Evolutionary conservation across 2,329 filamentous ascomycete species (phyloP).

Genomic region (Chaetomium sp.): DNA sequence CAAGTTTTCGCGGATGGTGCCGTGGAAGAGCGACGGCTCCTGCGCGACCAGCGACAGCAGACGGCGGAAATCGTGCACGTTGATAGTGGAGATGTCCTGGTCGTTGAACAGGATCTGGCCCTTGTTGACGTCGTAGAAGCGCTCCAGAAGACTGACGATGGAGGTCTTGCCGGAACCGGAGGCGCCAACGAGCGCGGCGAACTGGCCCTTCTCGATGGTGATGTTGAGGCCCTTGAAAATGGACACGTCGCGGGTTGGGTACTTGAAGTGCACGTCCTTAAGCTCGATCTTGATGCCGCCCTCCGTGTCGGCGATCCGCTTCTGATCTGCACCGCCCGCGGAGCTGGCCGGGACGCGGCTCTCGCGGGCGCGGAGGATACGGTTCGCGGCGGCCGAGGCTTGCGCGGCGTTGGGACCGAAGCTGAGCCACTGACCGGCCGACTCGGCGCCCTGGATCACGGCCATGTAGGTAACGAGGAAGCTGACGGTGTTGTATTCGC

Average conservation of each 20-base stretch:
- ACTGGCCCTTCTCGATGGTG: slow-evolving; percentile 61
- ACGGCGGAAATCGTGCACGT: slow-evolving; percentile 56
- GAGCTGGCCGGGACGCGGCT: slow-evolving; percentile 33
- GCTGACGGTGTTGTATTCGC: slow-evolving; percentile 40
- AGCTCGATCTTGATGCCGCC: slow-evolving; percentile 53
- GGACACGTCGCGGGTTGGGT: slow-evolving; percentile 50
- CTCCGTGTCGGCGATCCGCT: slow-evolving; percentile 38
- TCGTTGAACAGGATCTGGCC: slow-evolving; percentile 62
- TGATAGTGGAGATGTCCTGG: slow-evolving; percentile 50
- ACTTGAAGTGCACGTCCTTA: slow-evolving; percentile 51
- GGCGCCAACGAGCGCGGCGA: slow-evolving; percentile 63
- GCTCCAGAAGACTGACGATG: slow-evolving; percentile 58
- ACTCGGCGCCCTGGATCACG: slow-evolving; percentile 60
- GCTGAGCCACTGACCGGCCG: slow-evolving; percentile 59
- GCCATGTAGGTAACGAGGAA: slow-evolving; percentile 59
- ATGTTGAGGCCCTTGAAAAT: slow-evolving; percentile 58
- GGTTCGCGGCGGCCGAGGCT: slow-evolving; percentile 52
- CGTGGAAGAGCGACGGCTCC: slow-evolving; percentile 61
- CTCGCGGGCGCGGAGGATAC: slow-evolving; percentile 49
- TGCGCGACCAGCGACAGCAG: slow-evolving; percentile 66
- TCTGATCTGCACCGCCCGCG: slow-evolving; percentile 18
- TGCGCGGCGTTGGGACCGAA: slow-evolving; percentile 60
- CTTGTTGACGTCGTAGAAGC: slow-evolving; percentile 62
- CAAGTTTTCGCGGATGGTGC: slow-evolving; percentile 63
- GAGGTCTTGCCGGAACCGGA: slow-evolving; percentile 69